These are phyloP conservation scores for Rhodotorula diobovata DNA, from an alignment of 768 basidiomycete genomes.

Conservation along the genomic window DNA sequence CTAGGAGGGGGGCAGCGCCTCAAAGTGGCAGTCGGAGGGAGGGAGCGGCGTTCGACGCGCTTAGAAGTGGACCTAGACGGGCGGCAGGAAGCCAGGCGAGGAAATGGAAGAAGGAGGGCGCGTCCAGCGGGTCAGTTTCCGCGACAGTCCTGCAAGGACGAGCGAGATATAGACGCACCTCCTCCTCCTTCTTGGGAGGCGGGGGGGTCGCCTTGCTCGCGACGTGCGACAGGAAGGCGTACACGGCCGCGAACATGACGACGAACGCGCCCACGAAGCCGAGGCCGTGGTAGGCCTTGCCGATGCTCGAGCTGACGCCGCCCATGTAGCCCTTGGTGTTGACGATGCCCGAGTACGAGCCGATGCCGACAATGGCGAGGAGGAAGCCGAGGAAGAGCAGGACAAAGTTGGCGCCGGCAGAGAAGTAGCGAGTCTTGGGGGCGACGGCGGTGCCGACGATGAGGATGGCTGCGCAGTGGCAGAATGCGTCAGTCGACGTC, in stretches of 20 bases:
- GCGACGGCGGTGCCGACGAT: neutral
- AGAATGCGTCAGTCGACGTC: neutral
- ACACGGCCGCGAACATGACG: neutral
- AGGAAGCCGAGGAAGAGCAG: conserved; percentile 12
- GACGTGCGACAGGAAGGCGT: neutral
- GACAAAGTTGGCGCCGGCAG: neutral
- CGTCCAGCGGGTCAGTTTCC: too few relatives aligned
- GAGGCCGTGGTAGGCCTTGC: conserved; percentile 1
- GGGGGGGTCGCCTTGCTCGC: neutral
- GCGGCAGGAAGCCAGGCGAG: neutral
- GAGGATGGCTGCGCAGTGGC: neutral
- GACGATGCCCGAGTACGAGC: neutral
- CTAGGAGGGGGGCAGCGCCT: neutral
- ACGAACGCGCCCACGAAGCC: neutral
- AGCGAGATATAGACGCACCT: neutral
- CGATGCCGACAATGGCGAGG: neutral
- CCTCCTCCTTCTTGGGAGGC: conserved; percentile 1
- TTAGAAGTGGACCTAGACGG: neutral
- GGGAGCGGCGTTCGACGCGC: neutral
- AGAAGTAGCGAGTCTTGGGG: neutral
- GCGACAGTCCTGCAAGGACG: too few relatives aligned
- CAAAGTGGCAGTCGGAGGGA: neutral
- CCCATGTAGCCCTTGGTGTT: neutral
- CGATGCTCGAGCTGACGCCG: neutral
- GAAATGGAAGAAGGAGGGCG: too few relatives aligned